Evolutionary conservation across 1,284 basidiomycete genomes (phyloP), one percentile per base, ranked within the genome.

Genomic region (Sutorius eximius): DNA sequence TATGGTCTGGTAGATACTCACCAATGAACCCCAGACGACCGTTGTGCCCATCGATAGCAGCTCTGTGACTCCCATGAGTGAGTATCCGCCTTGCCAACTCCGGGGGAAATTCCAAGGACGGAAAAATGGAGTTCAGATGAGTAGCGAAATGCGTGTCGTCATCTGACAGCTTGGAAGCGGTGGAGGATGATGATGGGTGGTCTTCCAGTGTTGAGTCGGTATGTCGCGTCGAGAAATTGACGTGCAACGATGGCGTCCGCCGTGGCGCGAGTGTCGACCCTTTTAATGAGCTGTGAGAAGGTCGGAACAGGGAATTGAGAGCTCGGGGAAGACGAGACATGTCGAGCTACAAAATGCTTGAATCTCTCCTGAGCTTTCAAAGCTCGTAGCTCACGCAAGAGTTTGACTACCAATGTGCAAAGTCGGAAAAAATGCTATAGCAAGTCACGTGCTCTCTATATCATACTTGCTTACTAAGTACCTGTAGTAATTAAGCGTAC

Each of bases 21-120:
- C 89, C 89, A 42, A 90, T 77, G 62, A 92, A 92, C 34, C 80
- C 75, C 38, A 89, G 69, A 10, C 83, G 80, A 43, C 77, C 82
- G 61, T 91, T 91, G 68, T 91, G 87, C 2, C 88, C 86, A 51
- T 82, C 68, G 44, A 75, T 66, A 30, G 86, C 83, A 55, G 81
- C 77, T 47, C 76, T 78, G 68, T 89, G 89, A 71, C 87, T 89
- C 6, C 77, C 76, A 67, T 92, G 89, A 3, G 89, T 92, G 58
- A 92, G 73, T 63, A 89, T 79, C 56, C 89, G 82, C 59, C 77
- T 75, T 8, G 88, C 85, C 37, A 90, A 76, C 59, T 88, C 85
- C 9, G 76, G 74, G 8, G 87, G 82, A 67, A 92, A 92, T 49
- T 81, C 73, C 49, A 92, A 73, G 20, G 85, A 80, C 10, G 79